A percentile compares a stretch with the other conserved stretches of the same genome.
Evolutionary conservation across 495 filamentous ascomycete species (phyloP).

Genomic region (Pseudoneurospora amorphoporcata): DNA sequence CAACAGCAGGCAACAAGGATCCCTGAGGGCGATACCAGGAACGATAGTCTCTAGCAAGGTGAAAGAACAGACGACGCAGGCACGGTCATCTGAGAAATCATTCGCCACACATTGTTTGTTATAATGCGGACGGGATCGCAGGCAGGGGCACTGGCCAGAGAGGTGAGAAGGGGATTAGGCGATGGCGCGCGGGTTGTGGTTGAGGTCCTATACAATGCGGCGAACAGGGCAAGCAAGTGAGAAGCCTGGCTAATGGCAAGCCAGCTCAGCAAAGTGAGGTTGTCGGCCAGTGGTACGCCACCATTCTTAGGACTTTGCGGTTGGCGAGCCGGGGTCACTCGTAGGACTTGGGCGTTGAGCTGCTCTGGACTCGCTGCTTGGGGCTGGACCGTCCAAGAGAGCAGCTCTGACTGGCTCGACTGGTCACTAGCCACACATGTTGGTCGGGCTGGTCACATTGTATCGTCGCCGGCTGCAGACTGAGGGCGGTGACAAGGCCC

Average conservation of each 20-base stretch:
- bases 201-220: background rate
- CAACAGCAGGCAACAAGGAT: background rate
- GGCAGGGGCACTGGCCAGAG: background rate
- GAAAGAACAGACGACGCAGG: slow-evolving; percentile 7
- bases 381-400: background rate
- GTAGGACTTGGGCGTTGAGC: background rate
- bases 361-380: background rate
- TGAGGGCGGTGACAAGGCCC: background rate
- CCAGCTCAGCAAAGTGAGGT: background rate
- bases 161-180: background rate
- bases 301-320: background rate
- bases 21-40: background rate
- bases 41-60: background rate
- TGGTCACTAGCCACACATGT: background rate
- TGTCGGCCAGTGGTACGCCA: background rate
- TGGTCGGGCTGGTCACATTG: background rate
- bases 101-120: slow-evolving; percentile 29
- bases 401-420: background rate
- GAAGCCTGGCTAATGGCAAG: background rate
- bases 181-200: background rate
- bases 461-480: background rate
- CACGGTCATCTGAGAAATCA: slow-evolving; percentile 11
- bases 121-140: slow-evolving; percentile 5
- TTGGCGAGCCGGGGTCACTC: background rate
- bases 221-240: background rate